Conservation (phyloP, 192 early-diverging fungal species). For the Coemansia sp. region DNA sequence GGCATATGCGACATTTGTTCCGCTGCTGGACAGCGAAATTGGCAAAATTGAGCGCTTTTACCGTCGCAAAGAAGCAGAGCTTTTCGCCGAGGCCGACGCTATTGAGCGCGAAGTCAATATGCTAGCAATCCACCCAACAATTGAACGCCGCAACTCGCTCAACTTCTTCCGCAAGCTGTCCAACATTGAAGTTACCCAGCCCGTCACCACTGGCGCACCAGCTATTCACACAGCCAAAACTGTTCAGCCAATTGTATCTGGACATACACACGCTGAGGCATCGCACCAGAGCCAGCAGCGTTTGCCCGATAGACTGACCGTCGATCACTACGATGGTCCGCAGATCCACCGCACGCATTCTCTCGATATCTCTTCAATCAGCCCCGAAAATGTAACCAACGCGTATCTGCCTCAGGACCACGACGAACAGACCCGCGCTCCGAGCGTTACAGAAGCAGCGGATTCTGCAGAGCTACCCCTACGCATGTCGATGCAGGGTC, state of each 20-base stretch:
- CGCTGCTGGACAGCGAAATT: conserved; percentile 80
- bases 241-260: conserved; percentile 2
- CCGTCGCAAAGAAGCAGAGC: conserved; percentile 74
- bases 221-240: conserved; percentile 18
- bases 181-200: conserved; percentile 5
- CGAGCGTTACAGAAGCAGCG: conserved; percentile 14
- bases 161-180: conserved; percentile 39
- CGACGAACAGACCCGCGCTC: conserved; percentile 25
- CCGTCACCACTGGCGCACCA: conserved; percentile 6
- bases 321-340: not conserved
- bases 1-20: conserved; percentile 57
- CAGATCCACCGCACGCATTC: conserved; percentile 1
- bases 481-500: conserved; percentile 2
- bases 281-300: conserved; percentile 3
- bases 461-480: not conserved
- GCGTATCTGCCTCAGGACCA: conserved; percentile 41
- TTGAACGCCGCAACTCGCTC: conserved; percentile 33
- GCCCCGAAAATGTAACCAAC: conserved; percentile 41
- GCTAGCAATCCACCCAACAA: conserved; percentile 13
- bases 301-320: not conserved
- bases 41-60: conserved; percentile 84
- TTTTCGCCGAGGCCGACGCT: conserved; percentile 64
- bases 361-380: conserved; percentile 22
- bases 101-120: conserved; percentile 40
- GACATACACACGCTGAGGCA: not conserved